Evolutionary conservation across 345 rosid genomes (phyloP), one percentile per base, ranked within the genome.

Genomic region (Salix exigua): DNA sequence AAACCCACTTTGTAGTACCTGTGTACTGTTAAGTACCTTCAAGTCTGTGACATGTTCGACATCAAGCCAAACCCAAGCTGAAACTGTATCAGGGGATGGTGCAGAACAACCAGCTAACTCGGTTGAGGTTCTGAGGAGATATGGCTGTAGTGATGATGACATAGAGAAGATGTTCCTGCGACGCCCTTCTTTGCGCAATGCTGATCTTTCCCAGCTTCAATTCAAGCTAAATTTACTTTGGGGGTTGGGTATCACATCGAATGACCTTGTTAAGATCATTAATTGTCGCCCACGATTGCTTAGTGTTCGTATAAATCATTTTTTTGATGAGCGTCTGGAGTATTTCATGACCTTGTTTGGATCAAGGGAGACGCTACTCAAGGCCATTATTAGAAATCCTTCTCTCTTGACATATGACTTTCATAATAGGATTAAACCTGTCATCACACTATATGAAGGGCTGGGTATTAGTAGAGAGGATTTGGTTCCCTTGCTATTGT

Each of bases 241-340:
- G 40, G 74, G 78, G 66, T 28, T 94, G 60, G 98, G 98, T 10
- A 75, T 92, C n/a, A 76, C 81, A 3, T 79, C 91, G 0, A 44
- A 89, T 4, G 97, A 94, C 79, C 94, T 94, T 73, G 96, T 92
- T 53, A 92, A 89, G 87, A 89, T 94, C 42, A 75, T 92, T 48
- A 83, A 84, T 78, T 86, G 93, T 69, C 97, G 97, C 72, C 97
- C 98, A 1, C 85, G 92, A 51, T 88, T 94, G 75, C 88, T 94
- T 60, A 82, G 93, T 66, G 68, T 73, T 78, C 86, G 90, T n/a
- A 79, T 94, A 13, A 87, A 87, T 71, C 72, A 68, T 71, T 87
- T 79, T 64, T 89, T 94, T 23, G 91, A 91, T 11, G 96, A 92
- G 82, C 89, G 93, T 42, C 58, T 91, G 79, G 86, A 87, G 64